Percentiles rank a stretch among this genome's conserved stretches.
These are phyloP conservation scores for Sesbania bispinosa DNA, from an alignment of 306 rosid genomes.

Conservation along the genomic window DNA sequence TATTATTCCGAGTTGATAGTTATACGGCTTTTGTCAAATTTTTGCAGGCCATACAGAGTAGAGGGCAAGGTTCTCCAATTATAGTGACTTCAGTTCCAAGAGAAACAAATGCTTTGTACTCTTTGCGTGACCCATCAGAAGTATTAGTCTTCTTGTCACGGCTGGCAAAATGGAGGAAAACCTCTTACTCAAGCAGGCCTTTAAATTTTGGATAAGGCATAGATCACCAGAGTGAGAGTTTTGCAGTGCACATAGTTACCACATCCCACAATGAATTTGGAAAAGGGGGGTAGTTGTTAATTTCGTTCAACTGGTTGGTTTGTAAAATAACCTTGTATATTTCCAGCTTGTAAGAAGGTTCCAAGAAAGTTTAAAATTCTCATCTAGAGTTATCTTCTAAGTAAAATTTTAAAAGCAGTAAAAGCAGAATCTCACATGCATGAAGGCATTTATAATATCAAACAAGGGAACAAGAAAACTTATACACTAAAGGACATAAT, in stretches of 20 bases:
- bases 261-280: slow-evolving; percentile 33
- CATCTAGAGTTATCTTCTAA: not conserved
- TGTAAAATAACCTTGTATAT: slow-evolving; percentile 32
- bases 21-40: not conserved
- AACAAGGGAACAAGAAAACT: not conserved
- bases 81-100: slow-evolving; percentile 72
- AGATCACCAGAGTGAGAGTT: slow-evolving; percentile 10
- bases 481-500: not conserved
- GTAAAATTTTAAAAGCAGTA: not conserved
- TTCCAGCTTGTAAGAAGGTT: slow-evolving; percentile 27
- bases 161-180: slow-evolving; percentile 60
- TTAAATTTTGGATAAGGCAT: slow-evolving; percentile 25
- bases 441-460: not conserved
- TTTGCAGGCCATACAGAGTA: slow-evolving; percentile 54
- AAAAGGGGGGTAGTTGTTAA: slow-evolving; percentile 28
- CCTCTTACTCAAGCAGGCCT: slow-evolving; percentile 34
- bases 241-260: slow-evolving; percentile 17
- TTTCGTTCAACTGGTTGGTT: not conserved
- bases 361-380: not conserved
- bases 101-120: slow-evolving; percentile 68
- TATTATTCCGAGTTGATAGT: not conserved
- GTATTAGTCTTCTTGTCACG: slow-evolving; percentile 59
- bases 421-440: not conserved
- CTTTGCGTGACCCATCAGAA: slow-evolving; percentile 73
- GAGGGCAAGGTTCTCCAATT: slow-evolving; percentile 82